These are phyloP conservation scores for Dalechampia spathulata DNA, from an alignment of 441 rosid species.

Conservation along the genomic window DNA sequence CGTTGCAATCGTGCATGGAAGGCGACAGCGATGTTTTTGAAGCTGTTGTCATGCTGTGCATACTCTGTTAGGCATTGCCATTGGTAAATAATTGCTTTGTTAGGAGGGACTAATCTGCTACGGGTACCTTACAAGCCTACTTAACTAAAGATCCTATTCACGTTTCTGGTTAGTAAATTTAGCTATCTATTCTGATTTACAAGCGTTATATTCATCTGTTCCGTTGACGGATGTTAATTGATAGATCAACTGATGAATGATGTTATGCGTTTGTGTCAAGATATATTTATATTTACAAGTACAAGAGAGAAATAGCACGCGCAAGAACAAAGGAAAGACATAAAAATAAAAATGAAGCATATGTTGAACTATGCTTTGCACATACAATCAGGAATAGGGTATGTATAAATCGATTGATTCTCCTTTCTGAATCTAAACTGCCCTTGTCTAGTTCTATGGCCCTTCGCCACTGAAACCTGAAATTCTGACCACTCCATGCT, in stretches of 20 bases:
- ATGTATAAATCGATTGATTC: conserved; percentile 83
- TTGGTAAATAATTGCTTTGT: conserved; percentile 18
- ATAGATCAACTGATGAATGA: no score
- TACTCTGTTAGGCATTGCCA: not conserved
- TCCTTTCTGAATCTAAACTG: conserved; percentile 75
- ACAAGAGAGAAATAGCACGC: no score
- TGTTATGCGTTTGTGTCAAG: no score
- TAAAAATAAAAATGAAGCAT: not conserved
- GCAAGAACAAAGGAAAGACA: not conserved
- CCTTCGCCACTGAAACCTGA: conserved; percentile 59
- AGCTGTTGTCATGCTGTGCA: conserved; percentile 18
- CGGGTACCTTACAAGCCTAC: not conserved
- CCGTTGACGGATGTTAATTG: no score
- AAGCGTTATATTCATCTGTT: no score
- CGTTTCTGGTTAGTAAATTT: no score
- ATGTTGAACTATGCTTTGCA: conserved; percentile 28
- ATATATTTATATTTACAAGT: no score
- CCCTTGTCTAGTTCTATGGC: conserved; percentile 85
- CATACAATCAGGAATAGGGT: conserved; percentile 96
- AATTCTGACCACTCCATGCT: conserved; percentile 75
- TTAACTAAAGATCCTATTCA: no score
- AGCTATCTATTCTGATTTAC: no score
- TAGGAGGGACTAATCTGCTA: not conserved
- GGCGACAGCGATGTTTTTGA: conserved; percentile 36
- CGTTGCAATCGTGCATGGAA: conserved; percentile 1